These are phyloP conservation scores for Saccharomycopsis guyanensis DNA, from an alignment of 805 yeast genomes.

Conservation along the genomic window DNA sequence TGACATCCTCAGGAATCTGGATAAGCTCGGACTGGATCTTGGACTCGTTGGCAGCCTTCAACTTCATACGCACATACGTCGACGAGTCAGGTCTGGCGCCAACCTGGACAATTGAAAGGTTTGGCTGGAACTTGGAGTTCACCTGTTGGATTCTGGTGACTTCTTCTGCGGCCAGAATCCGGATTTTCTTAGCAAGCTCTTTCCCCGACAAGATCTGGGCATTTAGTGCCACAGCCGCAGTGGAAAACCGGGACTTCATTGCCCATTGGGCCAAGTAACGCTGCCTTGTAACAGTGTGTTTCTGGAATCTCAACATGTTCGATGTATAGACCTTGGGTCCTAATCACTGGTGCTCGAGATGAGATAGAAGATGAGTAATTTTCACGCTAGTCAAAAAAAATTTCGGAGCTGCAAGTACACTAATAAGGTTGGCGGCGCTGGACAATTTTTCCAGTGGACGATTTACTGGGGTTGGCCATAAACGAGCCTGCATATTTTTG, in stretches of 20 bases:
- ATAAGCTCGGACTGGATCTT: conserved; percentile 55
- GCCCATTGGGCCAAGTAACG: neutral
- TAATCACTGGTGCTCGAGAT: too few species aligned
- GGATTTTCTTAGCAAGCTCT: conserved; percentile 16
- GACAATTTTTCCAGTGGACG: too few species aligned
- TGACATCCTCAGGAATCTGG: conserved; percentile 47
- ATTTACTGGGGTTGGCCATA: too few species aligned
- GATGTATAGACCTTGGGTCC: neutral
- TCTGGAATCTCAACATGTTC: neutral
- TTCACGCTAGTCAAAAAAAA: neutral
- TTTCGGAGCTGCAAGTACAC: neutral
- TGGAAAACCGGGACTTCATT: neutral
- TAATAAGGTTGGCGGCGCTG: too few species aligned
- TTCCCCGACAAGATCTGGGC: conserved; percentile 14
- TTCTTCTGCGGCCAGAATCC: conserved; percentile 23
- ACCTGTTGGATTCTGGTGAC: conserved; percentile 35
- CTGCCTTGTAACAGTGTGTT: neutral
- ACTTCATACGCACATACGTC: conserved; percentile 75
- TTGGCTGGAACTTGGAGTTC: conserved; percentile 54
- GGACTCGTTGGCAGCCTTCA: conserved; percentile 68
- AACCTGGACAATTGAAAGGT: conserved; percentile 64
- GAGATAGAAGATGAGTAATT: neutral
- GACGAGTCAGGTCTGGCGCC: conserved; percentile 73
- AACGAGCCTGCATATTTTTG: too few species aligned
- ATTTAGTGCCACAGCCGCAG: neutral